Evolutionary conservation across 352 stramenopile species (phyloP).

Genomic region (Pythium brachiatum): DNA sequence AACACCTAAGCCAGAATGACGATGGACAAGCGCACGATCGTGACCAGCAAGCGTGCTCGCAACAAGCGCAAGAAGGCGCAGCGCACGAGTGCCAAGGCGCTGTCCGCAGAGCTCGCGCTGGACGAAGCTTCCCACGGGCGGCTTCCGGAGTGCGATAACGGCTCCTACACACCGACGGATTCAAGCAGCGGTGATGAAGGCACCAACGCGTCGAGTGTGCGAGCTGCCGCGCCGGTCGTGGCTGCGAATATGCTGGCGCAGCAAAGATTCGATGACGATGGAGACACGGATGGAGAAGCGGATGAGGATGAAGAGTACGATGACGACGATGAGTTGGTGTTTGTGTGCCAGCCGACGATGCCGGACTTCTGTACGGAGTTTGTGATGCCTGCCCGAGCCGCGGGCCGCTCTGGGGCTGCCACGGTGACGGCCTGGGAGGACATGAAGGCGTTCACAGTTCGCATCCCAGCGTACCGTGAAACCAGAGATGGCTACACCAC

Average conservation of each 20-base stretch:
- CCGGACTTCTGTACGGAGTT: conserved; percentile 72
- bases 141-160: conserved; percentile 29
- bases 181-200: conserved; percentile 20
- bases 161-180: conserved; percentile 8
- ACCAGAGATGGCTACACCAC: conserved; percentile 61
- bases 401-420: conserved; percentile 9
- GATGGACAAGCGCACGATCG: conserved; percentile 63
- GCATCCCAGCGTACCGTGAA: conserved; percentile 60
- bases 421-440: conserved; percentile 10
- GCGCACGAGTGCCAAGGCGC: conserved; percentile 29
- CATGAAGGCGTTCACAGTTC: conserved; percentile 44
- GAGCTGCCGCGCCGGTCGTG: neutral
- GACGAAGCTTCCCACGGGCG: conserved; percentile 7
- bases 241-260: neutral
- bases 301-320: conserved; percentile 30
- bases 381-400: conserved; percentile 24
- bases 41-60: conserved; percentile 59
- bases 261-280: neutral
- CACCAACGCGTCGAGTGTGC: neutral
- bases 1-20: conserved; percentile 35
- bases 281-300: conserved; percentile 10
- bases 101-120: neutral
- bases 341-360: conserved; percentile 53
- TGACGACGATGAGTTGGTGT: conserved; percentile 60
- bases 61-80: conserved; percentile 55